Evolutionary conservation across 2,329 filamentous ascomycete genomes (phyloP).

Genomic region (Claviceps africana): DNA sequence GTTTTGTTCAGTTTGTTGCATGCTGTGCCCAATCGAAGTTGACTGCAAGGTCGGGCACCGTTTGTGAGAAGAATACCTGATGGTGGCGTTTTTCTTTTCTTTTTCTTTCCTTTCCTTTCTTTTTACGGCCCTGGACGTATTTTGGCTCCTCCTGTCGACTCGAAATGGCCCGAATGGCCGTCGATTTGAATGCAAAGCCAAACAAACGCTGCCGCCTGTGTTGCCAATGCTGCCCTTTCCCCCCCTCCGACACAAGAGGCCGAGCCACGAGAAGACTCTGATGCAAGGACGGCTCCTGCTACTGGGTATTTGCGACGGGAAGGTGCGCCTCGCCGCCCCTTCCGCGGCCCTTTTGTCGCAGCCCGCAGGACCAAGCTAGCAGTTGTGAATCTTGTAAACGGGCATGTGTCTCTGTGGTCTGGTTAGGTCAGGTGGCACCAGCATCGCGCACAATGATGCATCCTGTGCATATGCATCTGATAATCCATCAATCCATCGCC

Average conservation of each 20-base stretch:
- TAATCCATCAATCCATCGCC: neutral
- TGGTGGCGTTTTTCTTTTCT: neutral
- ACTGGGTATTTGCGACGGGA: conserved; percentile 4
- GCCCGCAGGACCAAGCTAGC: neutral
- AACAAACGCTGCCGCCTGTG: neutral
- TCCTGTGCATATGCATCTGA: neutral
- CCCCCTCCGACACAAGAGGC: neutral
- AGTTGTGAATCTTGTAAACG: neutral
- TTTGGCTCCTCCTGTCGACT: too few relatives aligned
- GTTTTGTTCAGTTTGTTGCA: neutral
- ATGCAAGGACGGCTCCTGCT: neutral
- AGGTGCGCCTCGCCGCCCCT: conserved; percentile 4
- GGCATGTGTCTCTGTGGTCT: too few relatives aligned
- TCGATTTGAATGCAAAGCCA: too few relatives aligned
- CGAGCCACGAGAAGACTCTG: neutral
- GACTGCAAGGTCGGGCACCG: neutral
- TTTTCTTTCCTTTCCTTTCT: too few relatives aligned
- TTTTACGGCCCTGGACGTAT: too few relatives aligned
- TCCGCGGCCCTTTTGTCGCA: conserved; percentile 1
- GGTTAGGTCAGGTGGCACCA: too few relatives aligned
- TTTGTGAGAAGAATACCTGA: neutral
- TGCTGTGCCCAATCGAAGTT: neutral
- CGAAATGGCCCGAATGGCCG: too few relatives aligned
- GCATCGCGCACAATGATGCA: neutral
- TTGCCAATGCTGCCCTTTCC: neutral